Evolutionary conservation across 2,329 filamentous ascomycete species (phyloP).

Genomic region (Fusarium annulatum): DNA sequence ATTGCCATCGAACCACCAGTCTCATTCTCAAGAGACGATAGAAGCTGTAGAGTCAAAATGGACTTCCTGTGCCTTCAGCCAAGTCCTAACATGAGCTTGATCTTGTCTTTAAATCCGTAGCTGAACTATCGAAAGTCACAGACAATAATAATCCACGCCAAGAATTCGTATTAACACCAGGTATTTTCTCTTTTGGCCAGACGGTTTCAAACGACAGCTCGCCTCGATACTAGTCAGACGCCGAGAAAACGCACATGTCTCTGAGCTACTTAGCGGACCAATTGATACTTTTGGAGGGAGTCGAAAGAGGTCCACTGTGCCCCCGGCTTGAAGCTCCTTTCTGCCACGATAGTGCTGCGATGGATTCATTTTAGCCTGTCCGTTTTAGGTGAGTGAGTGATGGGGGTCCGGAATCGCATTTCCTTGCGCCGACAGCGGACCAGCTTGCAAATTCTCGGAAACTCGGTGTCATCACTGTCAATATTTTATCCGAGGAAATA

Average conservation of each 20-base stretch:
- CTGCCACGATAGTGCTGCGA: constrained; percentile 9
- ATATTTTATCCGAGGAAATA: constrained; percentile 55
- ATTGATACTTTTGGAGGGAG: constrained; percentile 17
- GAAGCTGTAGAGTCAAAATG: neutral
- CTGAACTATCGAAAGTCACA: neutral
- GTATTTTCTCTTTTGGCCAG: constrained; percentile 4
- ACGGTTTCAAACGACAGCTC: constrained; percentile 7
- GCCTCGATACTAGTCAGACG: constrained; percentile 20
- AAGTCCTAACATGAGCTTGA: neutral
- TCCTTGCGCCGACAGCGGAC: constrained; percentile 39
- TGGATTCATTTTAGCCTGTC: constrained; percentile 18
- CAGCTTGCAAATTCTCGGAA: constrained; percentile 8
- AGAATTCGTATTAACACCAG: constrained; percentile 3
- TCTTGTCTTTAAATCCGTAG: neutral
- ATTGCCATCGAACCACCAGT: constrained; percentile 10
- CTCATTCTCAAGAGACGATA: neutral
- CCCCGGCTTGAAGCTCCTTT: constrained; percentile 8
- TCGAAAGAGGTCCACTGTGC: constrained; percentile 15
- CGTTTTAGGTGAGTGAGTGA: constrained; percentile 12
- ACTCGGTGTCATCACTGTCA: constrained; percentile 3
- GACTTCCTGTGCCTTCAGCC: constrained; percentile 4
- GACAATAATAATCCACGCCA: neutral
- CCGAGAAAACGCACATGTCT: constrained; percentile 11
- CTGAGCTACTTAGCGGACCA: constrained; percentile 31
- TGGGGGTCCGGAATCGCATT: constrained; percentile 14